Conservation (phyloP, 2,329 filamentous ascomycete genomes). For the Penicillium sp. region DNA sequence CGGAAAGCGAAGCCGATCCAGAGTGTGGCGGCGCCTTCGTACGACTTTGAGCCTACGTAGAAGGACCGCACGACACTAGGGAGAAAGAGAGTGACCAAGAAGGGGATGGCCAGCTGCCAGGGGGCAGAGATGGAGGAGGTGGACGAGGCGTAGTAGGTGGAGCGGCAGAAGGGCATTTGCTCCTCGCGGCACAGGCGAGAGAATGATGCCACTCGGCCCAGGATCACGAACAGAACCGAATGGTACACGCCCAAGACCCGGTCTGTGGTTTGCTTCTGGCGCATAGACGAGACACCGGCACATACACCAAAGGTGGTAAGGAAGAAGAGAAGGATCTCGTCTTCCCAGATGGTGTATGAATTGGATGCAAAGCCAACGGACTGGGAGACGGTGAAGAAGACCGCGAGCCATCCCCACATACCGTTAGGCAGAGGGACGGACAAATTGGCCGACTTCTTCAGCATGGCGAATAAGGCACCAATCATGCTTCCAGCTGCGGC, state of each 20-base stretch:
- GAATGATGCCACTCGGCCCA: constrained; percentile 75
- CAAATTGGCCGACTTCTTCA: constrained; percentile 39
- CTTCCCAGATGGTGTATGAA: constrained; percentile 98
- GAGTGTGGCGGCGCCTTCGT: constrained; percentile 75
- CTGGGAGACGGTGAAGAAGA: constrained; percentile 76
- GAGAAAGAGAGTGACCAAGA: constrained; percentile 65
- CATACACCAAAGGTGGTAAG: constrained; percentile 78
- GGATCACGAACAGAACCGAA: constrained; percentile 72
- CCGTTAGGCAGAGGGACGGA: constrained; percentile 61
- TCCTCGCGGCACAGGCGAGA: constrained; percentile 94
- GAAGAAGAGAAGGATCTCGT: constrained; percentile 89
- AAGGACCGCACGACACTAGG: constrained; percentile 79
- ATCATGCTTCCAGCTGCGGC: constrained; percentile 45
- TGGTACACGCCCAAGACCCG: constrained; percentile 77
- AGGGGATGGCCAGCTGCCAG: constrained; percentile 82
- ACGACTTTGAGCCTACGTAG: constrained; percentile 75
- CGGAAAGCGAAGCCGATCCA: constrained; percentile 83
- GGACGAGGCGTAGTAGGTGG: constrained; percentile 90
- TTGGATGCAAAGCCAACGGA: constrained; percentile 95
- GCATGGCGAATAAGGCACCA: constrained; percentile 40
- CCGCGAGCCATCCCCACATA: constrained; percentile 82
- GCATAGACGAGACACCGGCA: constrained; percentile 69
- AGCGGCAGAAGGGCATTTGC: constrained; percentile 94
- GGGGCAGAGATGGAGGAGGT: constrained; percentile 87
- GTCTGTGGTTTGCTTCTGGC: constrained; percentile 62